Conservation (phyloP, 2,329 filamentous ascomycete genomes). For the Colletotrichum abscissum region DNA sequence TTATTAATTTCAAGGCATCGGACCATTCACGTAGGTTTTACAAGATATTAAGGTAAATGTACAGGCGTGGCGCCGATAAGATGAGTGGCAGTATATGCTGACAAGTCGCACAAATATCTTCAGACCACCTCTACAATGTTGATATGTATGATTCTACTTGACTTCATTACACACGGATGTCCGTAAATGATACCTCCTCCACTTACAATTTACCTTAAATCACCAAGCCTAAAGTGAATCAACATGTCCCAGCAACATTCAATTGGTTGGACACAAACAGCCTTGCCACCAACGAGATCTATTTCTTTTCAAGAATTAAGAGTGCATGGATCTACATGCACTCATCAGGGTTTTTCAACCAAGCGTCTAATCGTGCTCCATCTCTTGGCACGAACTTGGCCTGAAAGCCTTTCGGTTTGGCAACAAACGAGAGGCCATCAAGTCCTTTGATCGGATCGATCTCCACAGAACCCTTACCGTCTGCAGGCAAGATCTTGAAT, state of each 20-base stretch:
- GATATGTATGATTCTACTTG: not conserved
- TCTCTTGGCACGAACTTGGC: slow-evolving; percentile 36
- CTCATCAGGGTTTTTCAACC: not conserved
- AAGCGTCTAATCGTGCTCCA: slow-evolving; percentile 1
- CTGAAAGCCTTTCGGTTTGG: slow-evolving; percentile 29
- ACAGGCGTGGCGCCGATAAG: no score
- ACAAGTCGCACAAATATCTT: not conserved
- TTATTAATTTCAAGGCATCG: not conserved
- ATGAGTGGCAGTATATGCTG: not conserved
- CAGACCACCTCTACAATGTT: not conserved
- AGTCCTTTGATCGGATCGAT: slow-evolving; percentile 46
- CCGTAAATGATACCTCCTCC: not conserved
- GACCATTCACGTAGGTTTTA: not conserved
- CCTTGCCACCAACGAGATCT: no score
- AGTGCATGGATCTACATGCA: no score
- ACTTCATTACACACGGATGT: not conserved
- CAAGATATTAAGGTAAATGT: no score
- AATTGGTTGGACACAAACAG: not conserved
- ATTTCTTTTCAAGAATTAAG: no score
- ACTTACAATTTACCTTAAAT: no score
- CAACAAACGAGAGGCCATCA: slow-evolving; percentile 26
- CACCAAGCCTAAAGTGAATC: no score
- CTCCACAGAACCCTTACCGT: slow-evolving; percentile 21
- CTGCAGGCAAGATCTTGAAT: slow-evolving; percentile 53
- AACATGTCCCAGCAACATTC: not conserved